Percentiles rank a stretch among this genome's conserved stretches.
phyloP scores from a whole-genome alignment of 2,329 filamentous ascomycete genomes.

The Elsinoe batatas region DNA sequence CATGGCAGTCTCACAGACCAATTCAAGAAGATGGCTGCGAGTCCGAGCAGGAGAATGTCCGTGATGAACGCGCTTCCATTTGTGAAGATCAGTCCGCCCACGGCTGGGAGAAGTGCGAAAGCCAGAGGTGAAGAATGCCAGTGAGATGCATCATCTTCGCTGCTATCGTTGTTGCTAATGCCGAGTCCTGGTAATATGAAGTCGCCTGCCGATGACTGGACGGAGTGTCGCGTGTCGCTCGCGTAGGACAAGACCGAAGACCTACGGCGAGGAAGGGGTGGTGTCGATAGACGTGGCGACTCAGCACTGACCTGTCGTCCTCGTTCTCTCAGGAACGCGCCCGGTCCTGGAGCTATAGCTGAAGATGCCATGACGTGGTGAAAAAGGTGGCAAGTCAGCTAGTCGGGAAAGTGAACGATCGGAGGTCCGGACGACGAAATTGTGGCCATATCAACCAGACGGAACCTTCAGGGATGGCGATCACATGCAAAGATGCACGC shows the following conservation, averaged over 20 bases:
- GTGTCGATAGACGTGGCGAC: conserved; percentile 15
- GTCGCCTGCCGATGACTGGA: conserved; percentile 59
- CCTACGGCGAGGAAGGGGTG: conserved; percentile 44
- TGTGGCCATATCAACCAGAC: not conserved
- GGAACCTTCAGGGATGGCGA: not conserved
- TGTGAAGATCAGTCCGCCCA: conserved; percentile 76
- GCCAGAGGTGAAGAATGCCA: conserved; percentile 75
- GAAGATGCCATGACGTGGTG: conserved; percentile 11
- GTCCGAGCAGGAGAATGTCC: conserved; percentile 67
- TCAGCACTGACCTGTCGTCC: not conserved
- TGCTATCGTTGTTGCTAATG: conserved; percentile 17
- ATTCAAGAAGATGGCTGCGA: conserved; percentile 80
- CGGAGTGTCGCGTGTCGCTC: conserved; percentile 56
- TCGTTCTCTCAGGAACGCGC: conserved; percentile 6
- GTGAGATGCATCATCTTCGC: conserved; percentile 48
- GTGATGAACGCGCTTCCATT: conserved; percentile 77
- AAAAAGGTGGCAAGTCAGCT: not conserved
- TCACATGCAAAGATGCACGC: not conserved
- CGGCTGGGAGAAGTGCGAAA: conserved; percentile 72
- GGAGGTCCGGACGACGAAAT: conserved; percentile 1
- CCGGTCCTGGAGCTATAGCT: conserved; percentile 12
- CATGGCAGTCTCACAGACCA: conserved; percentile 88
- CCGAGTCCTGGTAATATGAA: conserved; percentile 48
- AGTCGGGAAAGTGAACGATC: not conserved
- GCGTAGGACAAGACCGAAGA: conserved; percentile 73